Conservation (phyloP, 345 rosid genomes). For the Aethionema arabicum region DNA sequence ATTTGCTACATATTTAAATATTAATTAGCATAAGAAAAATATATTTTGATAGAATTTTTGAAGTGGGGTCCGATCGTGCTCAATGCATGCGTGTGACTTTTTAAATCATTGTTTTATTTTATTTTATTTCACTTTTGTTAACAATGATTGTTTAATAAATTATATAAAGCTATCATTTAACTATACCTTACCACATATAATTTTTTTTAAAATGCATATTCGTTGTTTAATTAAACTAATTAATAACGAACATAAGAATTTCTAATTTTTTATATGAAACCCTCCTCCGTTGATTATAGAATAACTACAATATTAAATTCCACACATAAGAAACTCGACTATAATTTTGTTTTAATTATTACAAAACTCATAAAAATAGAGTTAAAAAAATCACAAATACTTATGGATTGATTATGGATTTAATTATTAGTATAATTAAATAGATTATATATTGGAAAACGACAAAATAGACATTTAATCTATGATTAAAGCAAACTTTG, state of each 20-base stretch:
- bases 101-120: conserved; percentile 24
- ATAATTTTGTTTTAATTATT: no score
- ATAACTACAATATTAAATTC: no score
- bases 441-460: conserved; percentile 9
- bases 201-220: background rate
- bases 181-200: conserved; percentile 6
- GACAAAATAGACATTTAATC: conserved; percentile 44
- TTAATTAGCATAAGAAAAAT: conserved; percentile 27
- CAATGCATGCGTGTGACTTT: conserved; percentile 36
- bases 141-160: conserved; percentile 15
- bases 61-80: conserved; percentile 22
- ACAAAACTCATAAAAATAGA: no score
- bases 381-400: no score
- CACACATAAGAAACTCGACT: no score
- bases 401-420: background rate
- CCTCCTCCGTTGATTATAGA: no score
- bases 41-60: conserved; percentile 24
- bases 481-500: conserved; percentile 30
- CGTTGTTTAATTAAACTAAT: no score
- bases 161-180: conserved; percentile 6
- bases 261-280: no score
- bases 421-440: background rate
- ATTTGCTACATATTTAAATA: background rate
- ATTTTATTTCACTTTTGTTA: conserved; percentile 22
- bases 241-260: no score